Conservation (phyloP, 441 rosid genomes). For the Oxalis stricta region DNA sequence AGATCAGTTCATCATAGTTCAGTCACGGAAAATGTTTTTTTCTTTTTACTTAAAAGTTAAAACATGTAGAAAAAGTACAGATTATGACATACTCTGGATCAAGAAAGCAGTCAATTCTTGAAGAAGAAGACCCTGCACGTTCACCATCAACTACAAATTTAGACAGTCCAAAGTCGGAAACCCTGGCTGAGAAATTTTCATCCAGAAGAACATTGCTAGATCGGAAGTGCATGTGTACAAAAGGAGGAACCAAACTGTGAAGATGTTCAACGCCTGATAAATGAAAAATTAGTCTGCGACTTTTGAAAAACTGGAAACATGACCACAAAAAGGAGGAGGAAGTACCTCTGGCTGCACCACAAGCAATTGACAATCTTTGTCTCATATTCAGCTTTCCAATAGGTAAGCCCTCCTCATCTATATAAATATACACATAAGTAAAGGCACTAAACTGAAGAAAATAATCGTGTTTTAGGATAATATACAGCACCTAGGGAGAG, state of each 20-base stretch:
- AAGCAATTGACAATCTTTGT: constrained; percentile 29
- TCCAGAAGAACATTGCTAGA: constrained; percentile 35
- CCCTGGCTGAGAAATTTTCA: constrained; percentile 23
- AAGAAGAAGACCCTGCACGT: constrained; percentile 29
- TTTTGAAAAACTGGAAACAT: background rate
- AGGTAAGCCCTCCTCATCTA: constrained; percentile 31
- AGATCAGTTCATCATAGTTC: background rate
- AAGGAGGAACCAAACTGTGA: constrained; percentile 31
- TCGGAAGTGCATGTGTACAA: constrained; percentile 37
- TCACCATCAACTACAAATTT: constrained; percentile 12
- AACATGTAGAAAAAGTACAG: background rate
- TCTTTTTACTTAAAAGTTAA: background rate
- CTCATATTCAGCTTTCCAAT: constrained; percentile 23
- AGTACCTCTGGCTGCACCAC: constrained; percentile 34
- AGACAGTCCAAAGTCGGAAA: constrained; percentile 31
- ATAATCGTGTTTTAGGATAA: no score
- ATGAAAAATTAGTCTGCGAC: background rate
- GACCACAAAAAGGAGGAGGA: background rate
- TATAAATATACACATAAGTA: no score
- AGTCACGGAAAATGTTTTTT: background rate
- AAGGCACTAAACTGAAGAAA: no score
- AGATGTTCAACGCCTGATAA: constrained; percentile 37
- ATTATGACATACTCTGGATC: constrained; percentile 39
- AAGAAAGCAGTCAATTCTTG: constrained; percentile 25
- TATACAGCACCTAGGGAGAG: no score